These are phyloP conservation scores for Ramularia endophylla DNA, from an alignment of 2,329 filamentous ascomycete species.

Conservation along the genomic window DNA sequence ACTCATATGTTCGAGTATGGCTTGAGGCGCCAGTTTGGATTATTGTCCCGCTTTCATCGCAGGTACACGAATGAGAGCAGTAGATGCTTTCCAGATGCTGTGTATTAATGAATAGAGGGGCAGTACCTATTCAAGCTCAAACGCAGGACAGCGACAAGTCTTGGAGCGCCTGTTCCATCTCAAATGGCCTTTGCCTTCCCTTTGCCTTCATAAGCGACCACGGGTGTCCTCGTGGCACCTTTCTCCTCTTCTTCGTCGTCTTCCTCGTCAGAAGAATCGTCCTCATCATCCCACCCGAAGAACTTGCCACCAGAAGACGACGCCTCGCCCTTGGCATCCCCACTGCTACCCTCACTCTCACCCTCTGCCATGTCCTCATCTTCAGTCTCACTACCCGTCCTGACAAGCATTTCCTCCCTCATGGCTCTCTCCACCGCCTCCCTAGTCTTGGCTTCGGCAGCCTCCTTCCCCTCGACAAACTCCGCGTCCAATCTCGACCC, in stretches of 20 bases:
- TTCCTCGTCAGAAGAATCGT: constrained; percentile 42
- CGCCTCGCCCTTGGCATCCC: constrained; percentile 33
- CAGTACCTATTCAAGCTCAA: too few species aligned
- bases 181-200: constrained; percentile 33
- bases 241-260: constrained; percentile 29
- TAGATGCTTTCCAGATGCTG: too few species aligned
- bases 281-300: constrained; percentile 66
- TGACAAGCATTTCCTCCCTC: constrained; percentile 47
- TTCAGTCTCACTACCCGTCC: constrained; percentile 35
- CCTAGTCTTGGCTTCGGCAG: constrained; percentile 75
- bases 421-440: constrained; percentile 68
- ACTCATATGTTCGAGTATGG: too few species aligned
- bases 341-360: constrained; percentile 26
- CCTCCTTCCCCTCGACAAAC: constrained; percentile 94
- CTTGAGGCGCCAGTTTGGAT: too few species aligned
- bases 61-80: too few species aligned
- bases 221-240: not conserved
- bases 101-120: too few species aligned
- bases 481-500: constrained; percentile 65
- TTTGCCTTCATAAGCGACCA: constrained; percentile 36
- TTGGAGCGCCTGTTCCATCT: too few species aligned
- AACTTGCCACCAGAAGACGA: constrained; percentile 44
- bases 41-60: too few species aligned
- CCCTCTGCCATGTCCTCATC: constrained; percentile 29
- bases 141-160: too few species aligned